phyloP scores from a whole-genome alignment of 2,329 filamentous ascomycete species.

The Fusarium haematococcum region DNA sequence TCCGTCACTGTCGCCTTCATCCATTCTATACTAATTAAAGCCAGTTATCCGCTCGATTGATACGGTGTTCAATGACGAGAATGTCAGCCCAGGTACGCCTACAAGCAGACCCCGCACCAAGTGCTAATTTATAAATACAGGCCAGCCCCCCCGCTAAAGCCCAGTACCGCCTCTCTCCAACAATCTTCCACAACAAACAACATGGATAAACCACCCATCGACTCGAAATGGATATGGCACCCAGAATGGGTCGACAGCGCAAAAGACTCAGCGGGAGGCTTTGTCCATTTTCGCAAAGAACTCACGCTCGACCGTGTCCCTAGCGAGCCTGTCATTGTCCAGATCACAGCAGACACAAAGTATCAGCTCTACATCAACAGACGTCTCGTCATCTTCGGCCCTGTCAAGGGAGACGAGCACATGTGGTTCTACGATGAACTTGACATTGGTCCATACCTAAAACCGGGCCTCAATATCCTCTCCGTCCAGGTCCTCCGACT shows the following conservation, averaged over 20 bases:
- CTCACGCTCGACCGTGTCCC: neutral
- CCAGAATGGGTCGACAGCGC: neutral
- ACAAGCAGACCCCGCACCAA: neutral
- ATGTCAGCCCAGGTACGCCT: neutral
- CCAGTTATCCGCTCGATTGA: no score
- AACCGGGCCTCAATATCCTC: neutral
- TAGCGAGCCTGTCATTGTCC: neutral
- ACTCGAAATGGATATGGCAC: neutral
- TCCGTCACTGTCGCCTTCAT: no score
- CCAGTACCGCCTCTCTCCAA: neutral
- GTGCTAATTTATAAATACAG: neutral
- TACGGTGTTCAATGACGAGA: neutral
- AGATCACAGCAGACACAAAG: neutral
- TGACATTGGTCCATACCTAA: neutral
- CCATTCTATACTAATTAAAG: no score
- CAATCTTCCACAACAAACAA: neutral
- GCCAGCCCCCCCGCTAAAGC: neutral
- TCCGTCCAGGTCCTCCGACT: neutral
- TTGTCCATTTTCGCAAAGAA: neutral
- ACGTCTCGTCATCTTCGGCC: neutral
- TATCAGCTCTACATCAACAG: neutral
- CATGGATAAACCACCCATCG: neutral
- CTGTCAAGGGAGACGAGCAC: neutral
- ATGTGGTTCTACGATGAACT: neutral
- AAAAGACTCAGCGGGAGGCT: neutral